Base-by-base conservation (phyloP, 768 basidiomycete genomes). In the Lenzites betulinus region DNA sequence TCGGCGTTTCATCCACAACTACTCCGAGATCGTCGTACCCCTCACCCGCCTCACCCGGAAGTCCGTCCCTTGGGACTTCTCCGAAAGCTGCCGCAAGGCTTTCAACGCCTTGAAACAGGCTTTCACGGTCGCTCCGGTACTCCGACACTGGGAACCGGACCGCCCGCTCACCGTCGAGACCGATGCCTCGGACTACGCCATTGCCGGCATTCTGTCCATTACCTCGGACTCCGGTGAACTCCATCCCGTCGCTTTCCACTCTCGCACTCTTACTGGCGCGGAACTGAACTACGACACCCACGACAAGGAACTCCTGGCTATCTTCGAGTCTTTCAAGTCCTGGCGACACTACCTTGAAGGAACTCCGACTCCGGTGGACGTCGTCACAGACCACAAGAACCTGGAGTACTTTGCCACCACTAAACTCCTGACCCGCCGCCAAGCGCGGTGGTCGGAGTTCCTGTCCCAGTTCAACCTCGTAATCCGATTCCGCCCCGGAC, bases 241-340 rank as follows among this genome's bases (percentile, higher is more conserved):
- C 54, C 74, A 72, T 35, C 73, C 76, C 1, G 54, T 78, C 20
- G 70, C 67, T 0, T 79, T 69, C 61, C 63, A 64, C 48, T 77
- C 74, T 5, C 60, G 69, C 6, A 69, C 49, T 13, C 44, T 77
- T 8, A 58, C 23, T 23, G 46, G 66, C 0, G 67, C 77, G 0
- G 76, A 86, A 64, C 28, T 67, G 1, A 84, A 83, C 65, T 84
- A 85, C 60, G 70, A 80, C 15, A 76, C 80, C 22, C 74, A 82
- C 58, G 76, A 86, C 59, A 78, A 80, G 62, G 83, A 85, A 70
- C 67, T 83, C 15, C 71, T 83, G 0, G 79, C 78, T 1, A 75
- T 84, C 47, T 67, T 83, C 7, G 64, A 71, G 3, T 63, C 70
- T 0, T 72, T 77, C 50, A 41, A 53, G 13, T 30, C 65, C 13